Base-by-base conservation (phyloP, 75 land plant species). In the Pseudotsuga menziesii region DNA sequence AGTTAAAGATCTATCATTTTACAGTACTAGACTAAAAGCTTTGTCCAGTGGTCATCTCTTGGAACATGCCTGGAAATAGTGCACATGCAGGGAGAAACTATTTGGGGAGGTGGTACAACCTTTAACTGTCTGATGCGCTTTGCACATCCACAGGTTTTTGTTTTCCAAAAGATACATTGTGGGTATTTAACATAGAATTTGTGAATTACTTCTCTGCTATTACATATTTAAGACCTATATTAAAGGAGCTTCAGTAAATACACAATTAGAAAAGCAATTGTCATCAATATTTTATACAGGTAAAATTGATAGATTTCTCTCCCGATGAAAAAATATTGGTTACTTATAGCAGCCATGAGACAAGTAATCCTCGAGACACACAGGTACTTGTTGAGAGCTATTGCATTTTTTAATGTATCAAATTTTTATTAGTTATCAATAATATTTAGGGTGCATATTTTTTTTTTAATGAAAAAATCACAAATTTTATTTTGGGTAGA, bases 1-100 rank as follows among this genome's bases (percentile, higher is more conserved):
- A 55, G 19, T 54, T 16, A 75, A 44, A 14, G 5, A 35, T 8
- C 32, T 52, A 22, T 75, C 62, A 55, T 55, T 29, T 78, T 61
- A 77, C 90, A 96, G 97, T 87, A 70, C 78, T 96, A 96, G 98
- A 96, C 96, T 26, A 92, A 96, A 76, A 91, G 92, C 79, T 93
- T 82, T 81, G 90, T 90, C 58, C 94, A 96, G 81, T 96, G 98
- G 82, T 29, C 32, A 29, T 29, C 32, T 1, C 32, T 29, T 29
- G 32, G 32, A 29, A 29, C 32, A 29, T 29, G 1, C 32, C 32
- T 29, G 32, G 98, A 94, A 32, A 96, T 97, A 61, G 76, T 96
- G 58, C 98, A 96, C 66, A 84, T 91, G 78, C 96, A 96, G 74
- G 98, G 97, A 81, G 98, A 96, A 76, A 88, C 85, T 66, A 84